These are phyloP conservation scores for Eutrema heterophyllum DNA, from an alignment of 345 rosid species.

Conservation along the genomic window DNA sequence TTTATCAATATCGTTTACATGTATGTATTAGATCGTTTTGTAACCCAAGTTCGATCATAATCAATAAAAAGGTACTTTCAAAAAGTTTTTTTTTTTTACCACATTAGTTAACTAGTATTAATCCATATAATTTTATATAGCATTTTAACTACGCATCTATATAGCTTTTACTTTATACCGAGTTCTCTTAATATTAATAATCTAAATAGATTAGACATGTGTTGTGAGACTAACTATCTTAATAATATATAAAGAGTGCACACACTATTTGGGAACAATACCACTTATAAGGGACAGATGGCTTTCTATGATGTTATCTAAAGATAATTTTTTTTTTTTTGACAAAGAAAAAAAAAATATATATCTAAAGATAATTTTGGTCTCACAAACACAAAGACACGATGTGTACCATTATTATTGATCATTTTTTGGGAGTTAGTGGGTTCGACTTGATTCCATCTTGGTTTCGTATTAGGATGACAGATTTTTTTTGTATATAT, in stretches of 20 bases:
- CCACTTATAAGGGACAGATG: constrained; percentile 12
- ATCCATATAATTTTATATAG: neutral
- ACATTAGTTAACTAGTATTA: too few relatives aligned
- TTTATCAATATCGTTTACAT: too few relatives aligned
- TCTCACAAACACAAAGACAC: constrained; percentile 23
- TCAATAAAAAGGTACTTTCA: too few relatives aligned
- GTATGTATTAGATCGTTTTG: too few relatives aligned
- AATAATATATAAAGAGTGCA: constrained; percentile 1
- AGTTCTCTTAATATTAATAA: neutral
- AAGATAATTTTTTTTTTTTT: neutral
- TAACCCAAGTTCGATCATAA: too few relatives aligned
- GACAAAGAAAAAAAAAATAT: too few relatives aligned
- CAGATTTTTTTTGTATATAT: neutral
- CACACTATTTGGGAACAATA: constrained; percentile 16
- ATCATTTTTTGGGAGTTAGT: constrained; percentile 5
- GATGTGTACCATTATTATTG: constrained; percentile 9
- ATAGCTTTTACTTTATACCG: neutral
- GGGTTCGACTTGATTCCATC: constrained; percentile 1
- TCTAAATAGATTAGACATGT: constrained; percentile 20
- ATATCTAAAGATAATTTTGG: constrained; percentile 6
- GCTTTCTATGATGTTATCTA: constrained; percentile 16
- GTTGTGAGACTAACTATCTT: constrained; percentile 18
- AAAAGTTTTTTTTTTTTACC: too few relatives aligned
- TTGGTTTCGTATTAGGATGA: constrained; percentile 15
- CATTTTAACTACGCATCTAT: neutral